Base-by-base conservation (phyloP, 768 basidiomycete genomes). In the Omphalotus guepiniiformis region DNA sequence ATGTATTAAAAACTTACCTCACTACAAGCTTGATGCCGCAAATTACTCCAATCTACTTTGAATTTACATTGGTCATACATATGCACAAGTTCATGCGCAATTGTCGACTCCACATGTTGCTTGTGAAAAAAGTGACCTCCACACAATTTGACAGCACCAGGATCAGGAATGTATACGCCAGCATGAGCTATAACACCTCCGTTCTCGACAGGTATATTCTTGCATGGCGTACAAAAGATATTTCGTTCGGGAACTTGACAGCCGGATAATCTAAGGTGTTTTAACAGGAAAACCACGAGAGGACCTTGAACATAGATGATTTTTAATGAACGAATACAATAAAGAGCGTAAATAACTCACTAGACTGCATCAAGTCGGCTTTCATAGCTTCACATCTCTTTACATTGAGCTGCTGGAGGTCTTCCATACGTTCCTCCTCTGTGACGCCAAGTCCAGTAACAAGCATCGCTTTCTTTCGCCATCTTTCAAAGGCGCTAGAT, bases 51-150 rank as follows among this genome's bases (percentile, higher is more conserved):
- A 63, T 96, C 83, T 1, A 96, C 88, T 52, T 92, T 89, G 71
- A 98, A 98, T 64, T 83, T 82, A 67, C 90, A 88, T 53, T 95
- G 89, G 64, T 99, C 96, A 62, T 89, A 98, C 78, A 93, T 83
- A 61, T 98, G 96, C 21, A 98, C 68, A 38, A 98, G 78, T 62
- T 99, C 96, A 59, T 99, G 96, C 18, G 88, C 78, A 27, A 99
- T 70, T 25, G 94, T 95, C 58, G 91, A 81, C 65, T 98, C 93
- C 87, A 94, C 85, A 56, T 96, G 93, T 28, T 76, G 78, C 61
- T 90, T 85, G 63, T 73, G 79, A 62, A 82, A 76, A 57, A 93
- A 87, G 39, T 84, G 77, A 37, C 92, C 88, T 51, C 93, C 82
- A 61, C 95, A 99, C 2, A 99, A 70, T 6, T 92, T 65, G 21